Percentiles rank a stretch among this genome's conserved stretches.
Evolutionary conservation across 129 eudicot genomes (phyloP).

Genomic region (Chrysanthemum makinoi): DNA sequence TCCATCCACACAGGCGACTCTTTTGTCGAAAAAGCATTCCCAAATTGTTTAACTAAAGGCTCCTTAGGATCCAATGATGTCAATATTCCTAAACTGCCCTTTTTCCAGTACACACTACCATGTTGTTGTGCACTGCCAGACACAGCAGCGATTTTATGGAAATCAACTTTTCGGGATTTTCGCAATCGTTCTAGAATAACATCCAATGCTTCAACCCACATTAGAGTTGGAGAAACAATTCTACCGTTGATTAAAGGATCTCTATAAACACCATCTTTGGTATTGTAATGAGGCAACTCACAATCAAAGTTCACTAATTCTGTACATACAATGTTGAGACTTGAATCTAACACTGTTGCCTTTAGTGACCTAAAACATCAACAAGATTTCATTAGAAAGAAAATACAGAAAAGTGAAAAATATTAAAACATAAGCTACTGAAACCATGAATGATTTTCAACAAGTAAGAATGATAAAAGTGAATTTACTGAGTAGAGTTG

Average conservation of each 20-base stretch:
- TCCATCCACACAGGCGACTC: slow-evolving; percentile 86
- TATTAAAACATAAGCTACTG: neutral
- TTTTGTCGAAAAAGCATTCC: slow-evolving; percentile 48
- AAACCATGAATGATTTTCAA: neutral
- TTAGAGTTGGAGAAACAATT: slow-evolving; percentile 57
- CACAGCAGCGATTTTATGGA: slow-evolving; percentile 50
- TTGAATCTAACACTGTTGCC: slow-evolving; percentile 66
- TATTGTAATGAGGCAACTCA: slow-evolving; percentile 63
- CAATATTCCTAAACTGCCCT: slow-evolving; percentile 41
- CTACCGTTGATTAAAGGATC: slow-evolving; percentile 54
- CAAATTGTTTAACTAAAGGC: slow-evolving; percentile 46
- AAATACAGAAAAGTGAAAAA: neutral
- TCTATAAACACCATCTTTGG: slow-evolving; percentile 68
- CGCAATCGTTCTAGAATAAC: slow-evolving; percentile 41
- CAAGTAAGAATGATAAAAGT: neutral
- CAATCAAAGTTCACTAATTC: slow-evolving; percentile 56
- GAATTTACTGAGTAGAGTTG: slow-evolving; percentile 65
- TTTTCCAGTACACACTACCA: slow-evolving; percentile 77
- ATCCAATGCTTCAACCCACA: slow-evolving; percentile 82
- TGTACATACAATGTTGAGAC: slow-evolving; percentile 42
- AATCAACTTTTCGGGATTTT: slow-evolving; percentile 34
- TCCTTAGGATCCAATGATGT: slow-evolving; percentile 52
- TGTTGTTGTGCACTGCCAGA: slow-evolving; percentile 85
- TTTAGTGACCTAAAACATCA: slow-evolving; percentile 49
- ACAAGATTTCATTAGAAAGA: neutral